Conservation (phyloP, 2,329 filamentous ascomycete genomes). For the Celoporthe dispersa region DNA sequence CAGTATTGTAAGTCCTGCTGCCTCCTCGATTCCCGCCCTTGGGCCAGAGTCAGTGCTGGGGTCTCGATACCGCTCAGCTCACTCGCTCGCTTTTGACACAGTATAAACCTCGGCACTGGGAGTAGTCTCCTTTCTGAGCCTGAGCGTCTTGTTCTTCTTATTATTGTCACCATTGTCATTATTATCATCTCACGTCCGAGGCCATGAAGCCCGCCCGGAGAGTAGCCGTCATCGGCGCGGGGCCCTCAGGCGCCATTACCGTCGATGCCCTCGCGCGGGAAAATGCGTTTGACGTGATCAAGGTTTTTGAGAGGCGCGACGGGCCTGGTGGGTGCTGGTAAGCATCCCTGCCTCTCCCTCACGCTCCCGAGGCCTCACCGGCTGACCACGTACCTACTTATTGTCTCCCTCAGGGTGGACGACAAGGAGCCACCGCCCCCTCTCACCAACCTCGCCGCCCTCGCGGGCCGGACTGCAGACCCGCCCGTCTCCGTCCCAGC, state of each 20-base stretch:
- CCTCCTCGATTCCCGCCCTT: background rate
- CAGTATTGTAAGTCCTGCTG: background rate
- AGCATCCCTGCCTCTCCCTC: slow-evolving; percentile 26
- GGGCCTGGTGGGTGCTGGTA: slow-evolving; percentile 61
- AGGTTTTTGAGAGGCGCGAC: slow-evolving; percentile 62
- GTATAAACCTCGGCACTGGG: background rate
- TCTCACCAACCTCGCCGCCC: slow-evolving; percentile 49
- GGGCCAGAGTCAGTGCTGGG: too few species aligned
- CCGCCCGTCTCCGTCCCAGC: slow-evolving; percentile 51
- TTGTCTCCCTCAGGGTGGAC: slow-evolving; percentile 48
- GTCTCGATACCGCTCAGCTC: background rate
- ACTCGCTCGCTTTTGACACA: background rate
- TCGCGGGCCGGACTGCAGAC: slow-evolving; percentile 56
- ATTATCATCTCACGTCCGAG: too few species aligned
- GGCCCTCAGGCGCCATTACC: slow-evolving; percentile 60
- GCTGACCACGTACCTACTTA: background rate
- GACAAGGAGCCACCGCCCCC: slow-evolving; percentile 44
- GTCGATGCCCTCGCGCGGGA: slow-evolving; percentile 62
- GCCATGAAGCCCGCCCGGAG: slow-evolving; percentile 30
- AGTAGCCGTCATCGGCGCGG: slow-evolving; percentile 62
- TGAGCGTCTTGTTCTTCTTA: background rate
- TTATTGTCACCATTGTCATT: too few species aligned
- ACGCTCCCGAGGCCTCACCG: too few species aligned
- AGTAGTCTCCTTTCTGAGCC: background rate
- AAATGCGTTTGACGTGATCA: slow-evolving; percentile 57